These are phyloP conservation scores for Scheffersomyces insectosa DNA, from an alignment of 1,139 yeast genomes.

Conservation along the genomic window DNA sequence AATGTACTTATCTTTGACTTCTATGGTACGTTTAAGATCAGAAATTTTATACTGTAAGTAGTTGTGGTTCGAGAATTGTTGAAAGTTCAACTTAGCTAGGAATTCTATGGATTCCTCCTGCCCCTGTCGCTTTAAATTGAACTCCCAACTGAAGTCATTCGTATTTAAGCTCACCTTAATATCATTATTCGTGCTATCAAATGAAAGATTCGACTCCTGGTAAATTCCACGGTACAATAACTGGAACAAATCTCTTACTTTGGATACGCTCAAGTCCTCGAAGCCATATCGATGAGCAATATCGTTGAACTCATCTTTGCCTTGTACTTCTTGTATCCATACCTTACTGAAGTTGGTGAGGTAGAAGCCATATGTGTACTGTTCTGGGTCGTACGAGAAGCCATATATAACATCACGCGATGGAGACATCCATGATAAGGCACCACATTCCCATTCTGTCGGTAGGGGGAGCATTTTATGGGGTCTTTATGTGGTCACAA, in stretches of 20 bases:
- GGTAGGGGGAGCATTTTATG: too few relatives aligned
- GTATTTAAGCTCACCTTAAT: background rate
- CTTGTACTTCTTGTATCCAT: constrained; percentile 27
- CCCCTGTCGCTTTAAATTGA: constrained; percentile 13
- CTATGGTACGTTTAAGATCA: constrained; percentile 23
- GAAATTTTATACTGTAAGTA: constrained; percentile 20
- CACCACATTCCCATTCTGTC: too few relatives aligned
- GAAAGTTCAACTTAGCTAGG: constrained; percentile 22
- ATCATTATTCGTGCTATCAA: background rate
- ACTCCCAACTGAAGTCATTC: constrained; percentile 24
- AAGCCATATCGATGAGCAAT: constrained; percentile 25
- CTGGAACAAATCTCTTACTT: constrained; percentile 8
- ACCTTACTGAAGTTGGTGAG: constrained; percentile 28
- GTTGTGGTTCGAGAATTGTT: constrained; percentile 25
- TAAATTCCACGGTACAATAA: constrained; percentile 9
- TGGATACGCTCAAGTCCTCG: constrained; percentile 18
- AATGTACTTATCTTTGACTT: constrained; percentile 35
- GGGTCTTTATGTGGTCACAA: too few relatives aligned
- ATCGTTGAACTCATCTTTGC: constrained; percentile 11
- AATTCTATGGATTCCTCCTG: constrained; percentile 12
- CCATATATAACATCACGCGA: background rate
- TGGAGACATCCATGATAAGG: too few relatives aligned
- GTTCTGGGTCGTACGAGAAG: background rate
- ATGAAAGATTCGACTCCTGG: constrained; percentile 2
- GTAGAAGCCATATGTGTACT: constrained; percentile 14